A percentile compares a stretch with the other conserved stretches of the same genome.
Evolutionary conservation across 2,329 filamentous ascomycete genomes (phyloP).

Genomic region (Fusarium protoensiforme): DNA sequence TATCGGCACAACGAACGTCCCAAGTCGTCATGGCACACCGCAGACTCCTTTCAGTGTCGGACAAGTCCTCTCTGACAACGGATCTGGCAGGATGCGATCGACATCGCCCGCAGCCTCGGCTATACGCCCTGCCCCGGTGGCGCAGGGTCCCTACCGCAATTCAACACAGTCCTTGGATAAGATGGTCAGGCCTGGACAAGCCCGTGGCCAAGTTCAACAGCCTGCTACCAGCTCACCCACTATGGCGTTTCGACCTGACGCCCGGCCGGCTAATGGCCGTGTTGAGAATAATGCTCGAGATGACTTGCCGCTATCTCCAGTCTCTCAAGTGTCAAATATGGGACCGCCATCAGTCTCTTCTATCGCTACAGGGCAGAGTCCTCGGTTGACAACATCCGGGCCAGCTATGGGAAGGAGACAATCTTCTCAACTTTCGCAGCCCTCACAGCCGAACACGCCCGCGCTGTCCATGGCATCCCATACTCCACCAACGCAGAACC

Average conservation of each 20-base stretch:
- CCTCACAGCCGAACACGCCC: conserved; percentile 17
- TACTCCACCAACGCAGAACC: conserved; percentile 27
- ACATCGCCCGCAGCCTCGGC: conserved; percentile 29
- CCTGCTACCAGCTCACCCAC: conserved; percentile 27
- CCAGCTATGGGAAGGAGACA: conserved; percentile 18
- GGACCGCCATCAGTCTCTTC: conserved; percentile 39
- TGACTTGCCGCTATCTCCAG: conserved; percentile 36
- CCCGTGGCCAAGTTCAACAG: conserved; percentile 20
- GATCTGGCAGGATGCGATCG: conserved; percentile 21
- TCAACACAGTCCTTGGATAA: conserved; percentile 39
- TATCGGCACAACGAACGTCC: conserved; percentile 2
- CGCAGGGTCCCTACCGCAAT: conserved; percentile 27
- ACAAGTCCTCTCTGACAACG: conserved; percentile 8
- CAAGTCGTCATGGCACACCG: conserved; percentile 26
- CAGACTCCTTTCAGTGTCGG: conserved; percentile 24
- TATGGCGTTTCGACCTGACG: conserved; percentile 24
- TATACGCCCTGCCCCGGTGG: conserved; percentile 19
- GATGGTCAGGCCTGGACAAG: conserved; percentile 12
- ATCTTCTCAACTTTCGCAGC: conserved; percentile 21
- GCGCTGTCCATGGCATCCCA: conserved; percentile 22
- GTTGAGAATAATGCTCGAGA: conserved; percentile 18
- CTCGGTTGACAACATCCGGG: conserved; percentile 30
- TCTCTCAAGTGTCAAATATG: conserved; percentile 38
- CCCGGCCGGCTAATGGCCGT: conserved; percentile 7
- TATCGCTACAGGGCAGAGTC: conserved; percentile 39